phyloP scores from a whole-genome alignment of 768 basidiomycete species.

The Rhodotorula taiwanensis region DNA sequence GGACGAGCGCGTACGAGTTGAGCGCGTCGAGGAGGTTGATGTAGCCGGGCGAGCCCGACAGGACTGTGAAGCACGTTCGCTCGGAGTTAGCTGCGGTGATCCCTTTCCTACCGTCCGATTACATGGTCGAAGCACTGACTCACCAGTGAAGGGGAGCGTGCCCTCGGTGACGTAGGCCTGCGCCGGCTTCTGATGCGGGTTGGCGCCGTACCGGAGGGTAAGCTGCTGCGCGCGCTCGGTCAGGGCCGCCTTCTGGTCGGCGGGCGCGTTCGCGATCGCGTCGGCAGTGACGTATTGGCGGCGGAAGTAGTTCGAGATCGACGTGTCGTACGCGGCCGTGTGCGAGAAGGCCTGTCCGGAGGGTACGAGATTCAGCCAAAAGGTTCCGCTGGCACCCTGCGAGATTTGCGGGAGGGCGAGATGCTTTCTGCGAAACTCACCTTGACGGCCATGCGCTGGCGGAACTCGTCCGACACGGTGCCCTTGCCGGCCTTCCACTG shows the following conservation, averaged over 20 bases:
- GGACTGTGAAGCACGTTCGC: conserved; percentile 55
- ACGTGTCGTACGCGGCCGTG: conserved; percentile 90
- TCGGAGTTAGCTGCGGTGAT: too few relatives aligned
- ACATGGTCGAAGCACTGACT: too few relatives aligned
- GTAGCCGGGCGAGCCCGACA: conserved; percentile 92
- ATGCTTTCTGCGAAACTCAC: too few relatives aligned
- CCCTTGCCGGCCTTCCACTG: conserved; percentile 71
- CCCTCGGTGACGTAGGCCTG: conserved; percentile 88
- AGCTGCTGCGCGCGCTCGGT: conserved; percentile 66
- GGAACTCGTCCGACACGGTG: conserved; percentile 62
- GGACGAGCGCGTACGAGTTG: conserved; percentile 92
- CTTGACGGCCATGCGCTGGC: conserved; percentile 69
- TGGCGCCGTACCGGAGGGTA: conserved; percentile 86
- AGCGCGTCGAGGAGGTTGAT: conserved; percentile 97
- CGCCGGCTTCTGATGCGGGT: conserved; percentile 97
- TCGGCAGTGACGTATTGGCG: conserved; percentile 88
- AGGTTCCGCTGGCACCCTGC: too few relatives aligned
- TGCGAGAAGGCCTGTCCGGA: conserved; percentile 96
- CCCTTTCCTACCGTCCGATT: too few relatives aligned
- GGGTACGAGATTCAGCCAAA: too few relatives aligned
- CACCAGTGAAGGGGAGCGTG: conserved; percentile 88
- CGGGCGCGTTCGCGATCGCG: conserved; percentile 45
- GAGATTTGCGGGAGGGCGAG: too few relatives aligned
- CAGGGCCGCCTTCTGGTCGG: conserved; percentile 56
- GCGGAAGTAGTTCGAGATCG: conserved; percentile 93